A percentile compares a stretch with the other conserved stretches of the same genome.
phyloP scores from a whole-genome alignment of 2,329 filamentous ascomycete species.

The Beauveria rudraprayagi region DNA sequence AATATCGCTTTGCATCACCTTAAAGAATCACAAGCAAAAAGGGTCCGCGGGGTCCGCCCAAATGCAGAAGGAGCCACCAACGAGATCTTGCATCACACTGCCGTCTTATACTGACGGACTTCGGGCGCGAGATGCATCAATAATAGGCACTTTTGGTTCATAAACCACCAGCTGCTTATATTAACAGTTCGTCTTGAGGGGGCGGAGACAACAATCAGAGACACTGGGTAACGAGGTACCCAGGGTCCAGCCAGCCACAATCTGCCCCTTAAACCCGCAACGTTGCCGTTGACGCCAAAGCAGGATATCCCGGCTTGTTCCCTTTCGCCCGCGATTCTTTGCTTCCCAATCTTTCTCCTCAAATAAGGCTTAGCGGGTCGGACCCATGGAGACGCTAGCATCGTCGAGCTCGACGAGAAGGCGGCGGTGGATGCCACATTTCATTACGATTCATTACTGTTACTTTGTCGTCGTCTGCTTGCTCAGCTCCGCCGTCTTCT shows the following conservation, averaged over 20 bases:
- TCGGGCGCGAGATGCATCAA: too few species aligned
- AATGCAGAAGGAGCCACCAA: too few species aligned
- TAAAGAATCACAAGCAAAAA: too few species aligned
- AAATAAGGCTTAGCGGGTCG: background rate
- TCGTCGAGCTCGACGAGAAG: background rate
- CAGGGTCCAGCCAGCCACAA: background rate
- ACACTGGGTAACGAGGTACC: background rate
- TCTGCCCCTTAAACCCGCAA: background rate
- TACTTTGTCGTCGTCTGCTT: slow-evolving; percentile 55
- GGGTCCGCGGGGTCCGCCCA: too few species aligned
- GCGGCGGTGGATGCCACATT: slow-evolving; percentile 42
- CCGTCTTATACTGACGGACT: too few species aligned
- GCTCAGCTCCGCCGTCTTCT: slow-evolving; percentile 53
- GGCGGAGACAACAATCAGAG: background rate
- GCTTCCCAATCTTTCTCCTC: too few species aligned
- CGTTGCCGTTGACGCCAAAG: background rate
- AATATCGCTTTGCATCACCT: too few species aligned
- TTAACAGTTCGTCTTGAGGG: background rate
- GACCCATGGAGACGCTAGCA: background rate
- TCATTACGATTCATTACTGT: slow-evolving; percentile 56
- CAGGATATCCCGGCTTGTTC: background rate
- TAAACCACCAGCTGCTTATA: too few species aligned
- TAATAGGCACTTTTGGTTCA: too few species aligned
- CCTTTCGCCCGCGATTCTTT: background rate
- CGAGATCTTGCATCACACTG: too few species aligned